Base-by-base conservation (phyloP, 1,284 basidiomycete species). In the Sanghuangporus baumii region DNA sequence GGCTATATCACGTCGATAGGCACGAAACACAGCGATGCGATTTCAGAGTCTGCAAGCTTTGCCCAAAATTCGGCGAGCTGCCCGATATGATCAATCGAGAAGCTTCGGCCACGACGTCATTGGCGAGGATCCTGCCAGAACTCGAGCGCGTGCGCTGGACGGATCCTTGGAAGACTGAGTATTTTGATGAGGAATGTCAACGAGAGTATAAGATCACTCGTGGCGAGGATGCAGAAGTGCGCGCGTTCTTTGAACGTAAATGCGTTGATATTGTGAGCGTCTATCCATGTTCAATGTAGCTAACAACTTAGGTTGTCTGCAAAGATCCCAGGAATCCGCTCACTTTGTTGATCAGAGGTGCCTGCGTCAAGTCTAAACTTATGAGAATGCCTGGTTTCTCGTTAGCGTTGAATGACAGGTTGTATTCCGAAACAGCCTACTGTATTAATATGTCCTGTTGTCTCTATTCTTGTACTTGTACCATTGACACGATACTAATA, bases 161-260 rank as follows among this genome's bases (percentile, higher is more conserved):
- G 16, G 43, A 57, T 57, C 52, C 51, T 9, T 61, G 54, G 60
- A 26, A 38, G 11, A 47, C 7, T 11, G 54, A 18, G 23, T 61
- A 43, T 37, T 55, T 55, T 34, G 60, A 61, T 34, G 60, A 61
- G 40, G 43, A 56, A 23, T 55, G 51, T 26, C 60, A 61, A 38
- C 16, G 60, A 20, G 60, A 31, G 55, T 43, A 41, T 57, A 43
- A 43, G 38, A 43, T 57, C 37, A n/a, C 2, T 37, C 20, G 52
- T 6, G 7, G n/a, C 9, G 31, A 9, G 23, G 16, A 37, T 37
- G 16, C 9, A 12, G 43, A 46, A 46, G 8, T 46, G 16, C 16
- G 16, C 2, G 43, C 43, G 9, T n/a, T n/a, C 20, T 7, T 46
- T 18, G 16, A 46, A n/a, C 43, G 20, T 46, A 46, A 46, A n/a